Percentiles rank a stretch among this genome's conserved stretches.
Conservation (phyloP, 129 eudicot species). For the Ambrosia artemisiifolia region DNA sequence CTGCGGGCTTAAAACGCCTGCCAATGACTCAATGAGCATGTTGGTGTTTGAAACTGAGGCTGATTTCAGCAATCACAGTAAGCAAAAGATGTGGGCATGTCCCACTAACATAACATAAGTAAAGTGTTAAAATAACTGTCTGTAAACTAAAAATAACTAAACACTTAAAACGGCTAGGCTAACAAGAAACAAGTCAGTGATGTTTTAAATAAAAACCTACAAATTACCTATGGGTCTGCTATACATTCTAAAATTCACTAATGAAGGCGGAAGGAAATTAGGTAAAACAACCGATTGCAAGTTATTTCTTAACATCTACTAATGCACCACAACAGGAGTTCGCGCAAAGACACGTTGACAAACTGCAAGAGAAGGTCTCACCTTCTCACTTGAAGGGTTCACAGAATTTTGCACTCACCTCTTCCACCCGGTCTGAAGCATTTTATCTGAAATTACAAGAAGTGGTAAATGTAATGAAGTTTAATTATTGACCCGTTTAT, state of each 20-base stretch:
- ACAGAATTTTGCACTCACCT: slow-evolving; percentile 38
- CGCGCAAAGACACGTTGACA: slow-evolving; percentile 8
- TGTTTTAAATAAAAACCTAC: slow-evolving; percentile 20
- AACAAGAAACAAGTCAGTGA: slow-evolving; percentile 8
- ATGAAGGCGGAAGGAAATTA: neutral
- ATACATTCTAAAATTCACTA: slow-evolving; percentile 35
- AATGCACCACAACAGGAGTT: slow-evolving; percentile 25
- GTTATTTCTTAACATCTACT: slow-evolving; percentile 8
- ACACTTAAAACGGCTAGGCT: too few species aligned
- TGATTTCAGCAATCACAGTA: too few species aligned
- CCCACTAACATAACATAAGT: too few species aligned
- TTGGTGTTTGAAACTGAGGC: too few species aligned
- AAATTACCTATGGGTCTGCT: slow-evolving; percentile 26
- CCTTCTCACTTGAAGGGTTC: slow-evolving; percentile 2
- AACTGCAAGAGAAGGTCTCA: slow-evolving; percentile 13
- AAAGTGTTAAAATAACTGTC: too few species aligned
- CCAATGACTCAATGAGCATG: neutral
- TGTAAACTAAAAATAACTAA: too few species aligned
- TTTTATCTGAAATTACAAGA: slow-evolving; percentile 48
- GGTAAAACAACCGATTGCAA: slow-evolving; percentile 31
- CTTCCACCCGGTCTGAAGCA: slow-evolving; percentile 56
- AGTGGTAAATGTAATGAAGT: slow-evolving; percentile 7
- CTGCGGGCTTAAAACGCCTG: neutral
- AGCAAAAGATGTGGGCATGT: too few species aligned
- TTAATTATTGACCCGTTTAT: neutral